Evolutionary conservation across 495 filamentous ascomycete species (phyloP).

Genomic region (Lasiosphaeria miniovina): DNA sequence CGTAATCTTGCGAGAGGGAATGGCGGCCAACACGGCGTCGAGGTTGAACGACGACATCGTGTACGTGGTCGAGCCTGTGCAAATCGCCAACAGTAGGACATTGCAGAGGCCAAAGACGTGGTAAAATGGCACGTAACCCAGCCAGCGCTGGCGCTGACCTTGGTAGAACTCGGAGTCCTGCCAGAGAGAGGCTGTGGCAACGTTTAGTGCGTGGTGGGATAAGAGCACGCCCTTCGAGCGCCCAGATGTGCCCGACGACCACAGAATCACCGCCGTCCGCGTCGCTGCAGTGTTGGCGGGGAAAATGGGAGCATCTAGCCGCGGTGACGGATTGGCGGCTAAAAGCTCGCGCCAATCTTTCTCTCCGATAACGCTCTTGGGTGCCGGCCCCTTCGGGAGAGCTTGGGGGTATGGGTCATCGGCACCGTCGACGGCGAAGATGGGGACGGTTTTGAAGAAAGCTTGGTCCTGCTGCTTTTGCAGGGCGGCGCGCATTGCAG

Average conservation of each 20-base stretch:
- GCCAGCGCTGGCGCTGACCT: constrained; percentile 55
- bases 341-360: constrained; percentile 26
- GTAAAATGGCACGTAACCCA: constrained; percentile 36
- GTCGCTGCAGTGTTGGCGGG: constrained; percentile 6
- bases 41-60: constrained; percentile 61
- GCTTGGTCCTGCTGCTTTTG: constrained; percentile 17
- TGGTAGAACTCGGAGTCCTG: constrained; percentile 35
- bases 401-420: constrained; percentile 25
- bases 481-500: constrained; percentile 27
- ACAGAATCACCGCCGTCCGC: constrained; percentile 58
- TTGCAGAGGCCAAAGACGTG: constrained; percentile 36
- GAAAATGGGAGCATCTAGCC: constrained; percentile 3
- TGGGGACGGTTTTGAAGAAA: constrained; percentile 22
- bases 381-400: neutral
- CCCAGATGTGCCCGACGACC: constrained; percentile 82
- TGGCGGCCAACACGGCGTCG: constrained; percentile 51
- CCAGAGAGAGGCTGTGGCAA: constrained; percentile 26
- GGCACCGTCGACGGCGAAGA: constrained; percentile 26
- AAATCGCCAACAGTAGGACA: constrained; percentile 54
- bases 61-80: constrained; percentile 55
- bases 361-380: neutral
- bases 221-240: constrained; percentile 78
- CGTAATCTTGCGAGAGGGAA: constrained; percentile 49
- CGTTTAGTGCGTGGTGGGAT: constrained; percentile 54
- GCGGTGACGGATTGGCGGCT: neutral